Conservation (phyloP, 225 moss, liverwort and hornwort genomes). For the Lunularia cruciata region DNA sequence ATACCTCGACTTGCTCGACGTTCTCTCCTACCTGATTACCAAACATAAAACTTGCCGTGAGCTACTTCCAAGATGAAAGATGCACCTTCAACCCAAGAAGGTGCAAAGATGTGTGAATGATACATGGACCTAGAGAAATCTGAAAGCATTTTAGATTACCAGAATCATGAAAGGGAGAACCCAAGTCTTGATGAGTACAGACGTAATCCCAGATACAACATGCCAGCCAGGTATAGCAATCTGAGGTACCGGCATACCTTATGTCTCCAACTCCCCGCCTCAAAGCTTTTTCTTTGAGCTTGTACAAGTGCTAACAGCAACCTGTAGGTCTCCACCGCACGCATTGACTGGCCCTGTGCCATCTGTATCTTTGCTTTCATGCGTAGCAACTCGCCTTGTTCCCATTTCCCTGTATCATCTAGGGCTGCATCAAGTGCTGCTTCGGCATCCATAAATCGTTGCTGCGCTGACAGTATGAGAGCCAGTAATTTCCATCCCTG, state of each 20-base stretch:
- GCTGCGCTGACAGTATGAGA: conserved; percentile 69
- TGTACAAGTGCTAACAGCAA: conserved; percentile 59
- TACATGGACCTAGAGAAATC: too few relatives aligned
- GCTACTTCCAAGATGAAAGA: too few relatives aligned
- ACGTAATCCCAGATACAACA: too few relatives aligned
- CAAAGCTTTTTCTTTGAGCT: conserved; percentile 66
- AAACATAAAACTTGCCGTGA: neutral
- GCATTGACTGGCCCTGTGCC: conserved; percentile 61
- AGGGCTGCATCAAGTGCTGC: conserved; percentile 66
- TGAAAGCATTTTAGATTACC: too few relatives aligned
- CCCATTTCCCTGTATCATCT: conserved; percentile 67
- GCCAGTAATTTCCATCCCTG: conserved; percentile 82
- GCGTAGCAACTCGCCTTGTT: conserved; percentile 61
- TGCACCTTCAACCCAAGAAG: too few relatives aligned
- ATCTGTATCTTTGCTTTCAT: conserved; percentile 82
- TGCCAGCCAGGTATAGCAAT: too few relatives aligned
- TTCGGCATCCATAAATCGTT: conserved; percentile 70
- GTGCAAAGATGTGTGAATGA: too few relatives aligned
- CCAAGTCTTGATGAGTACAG: too few relatives aligned
- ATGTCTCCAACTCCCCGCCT: conserved; percentile 74
- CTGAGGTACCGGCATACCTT: too few relatives aligned
- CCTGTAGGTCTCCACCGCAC: conserved; percentile 62
- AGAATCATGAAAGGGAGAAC: too few relatives aligned
- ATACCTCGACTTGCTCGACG: conserved; percentile 76
- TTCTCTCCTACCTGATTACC: conserved; percentile 45